Evolutionary conservation across 805 yeast genomes (phyloP), one percentile per base, ranked within the genome.

Genomic region (Nakazawaea pomicola): DNA sequence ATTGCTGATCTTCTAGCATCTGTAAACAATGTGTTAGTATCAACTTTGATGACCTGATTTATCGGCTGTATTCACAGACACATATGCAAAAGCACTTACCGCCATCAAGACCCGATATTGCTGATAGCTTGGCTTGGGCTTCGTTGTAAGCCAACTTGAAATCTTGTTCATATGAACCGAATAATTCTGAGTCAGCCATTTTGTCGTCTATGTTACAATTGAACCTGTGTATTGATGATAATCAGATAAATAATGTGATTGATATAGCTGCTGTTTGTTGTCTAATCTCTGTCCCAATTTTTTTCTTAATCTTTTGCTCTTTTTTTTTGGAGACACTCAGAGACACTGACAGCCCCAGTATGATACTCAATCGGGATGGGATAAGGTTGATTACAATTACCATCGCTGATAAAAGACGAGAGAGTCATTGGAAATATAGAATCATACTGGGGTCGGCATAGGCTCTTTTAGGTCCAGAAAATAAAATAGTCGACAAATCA

Each of bases 121-220:
- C 76, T 11, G 72, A 67, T 31, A 86, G 63, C 53, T 80, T 82
- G 50, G 80, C 76, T 50, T 73, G 75, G 25, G 88, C 81, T 49
- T 86, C 95, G 38, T 76, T 76, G 46, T 72, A 70, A 2, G 89
- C 78, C 47, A 83, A 70, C 55, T 80, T 78, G 60, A 79, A 78
- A 55, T 87, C 95, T 2, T 80, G 57, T 52, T 83, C 90, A 58
- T 83, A 83, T 28, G 75, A 72, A 18, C 68, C 62, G 54, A 83
- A 80, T 53, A 80, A 61, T 21, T 78, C 83, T 1, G 80, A 61
- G 5, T 36, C 40, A 9, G 43, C 27, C 43, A 40, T 40, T 23
- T 30, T 21, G 15, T 18, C 19, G 3, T 10, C 7, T n/a, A 4
- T n/a, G n/a, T n/a, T n/a, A n/a, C n/a, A 15, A 4, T 16, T 29